Conservation (phyloP, 2,329 filamentous ascomycete species). For the Scedosporium boydii region DNA sequence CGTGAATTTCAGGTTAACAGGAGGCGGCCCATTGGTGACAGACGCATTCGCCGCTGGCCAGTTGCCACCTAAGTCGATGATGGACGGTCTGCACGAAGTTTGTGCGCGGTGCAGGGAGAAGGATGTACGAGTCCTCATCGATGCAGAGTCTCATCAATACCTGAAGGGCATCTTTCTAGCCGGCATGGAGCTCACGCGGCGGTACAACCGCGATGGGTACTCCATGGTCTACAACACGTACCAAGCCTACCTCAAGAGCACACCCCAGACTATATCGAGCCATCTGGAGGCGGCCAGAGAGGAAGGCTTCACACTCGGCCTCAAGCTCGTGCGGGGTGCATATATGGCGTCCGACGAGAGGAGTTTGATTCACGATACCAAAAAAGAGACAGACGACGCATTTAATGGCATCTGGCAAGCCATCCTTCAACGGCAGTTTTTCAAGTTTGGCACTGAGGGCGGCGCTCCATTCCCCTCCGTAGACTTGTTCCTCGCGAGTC, state of each 20-base stretch:
- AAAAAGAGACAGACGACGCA: constrained; percentile 58
- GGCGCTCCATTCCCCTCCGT: constrained; percentile 43
- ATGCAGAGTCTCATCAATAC: constrained; percentile 35
- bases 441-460: constrained; percentile 19
- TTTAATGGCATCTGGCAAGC: constrained; percentile 65
- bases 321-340: constrained; percentile 68
- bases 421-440: constrained; percentile 56
- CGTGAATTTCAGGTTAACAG: no score
- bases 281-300: constrained; percentile 51
- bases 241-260: constrained; percentile 64
- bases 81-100: constrained; percentile 59
- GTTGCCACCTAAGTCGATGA: constrained; percentile 68
- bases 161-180: constrained; percentile 26
- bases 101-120: constrained; percentile 26
- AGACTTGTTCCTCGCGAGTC: constrained; percentile 66
- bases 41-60: constrained; percentile 72
- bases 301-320: constrained; percentile 58
- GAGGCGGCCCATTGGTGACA: constrained; percentile 63
- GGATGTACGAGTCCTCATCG: constrained; percentile 31
- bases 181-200: constrained; percentile 24
- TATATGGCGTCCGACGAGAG: constrained; percentile 63
- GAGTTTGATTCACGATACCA: constrained; percentile 61
- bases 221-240: constrained; percentile 75
- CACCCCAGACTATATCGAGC: constrained; percentile 42
- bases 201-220: constrained; percentile 35